Evolutionary conservation across 768 basidiomycete genomes (phyloP).

Genomic region (Suillus clintonianus): DNA sequence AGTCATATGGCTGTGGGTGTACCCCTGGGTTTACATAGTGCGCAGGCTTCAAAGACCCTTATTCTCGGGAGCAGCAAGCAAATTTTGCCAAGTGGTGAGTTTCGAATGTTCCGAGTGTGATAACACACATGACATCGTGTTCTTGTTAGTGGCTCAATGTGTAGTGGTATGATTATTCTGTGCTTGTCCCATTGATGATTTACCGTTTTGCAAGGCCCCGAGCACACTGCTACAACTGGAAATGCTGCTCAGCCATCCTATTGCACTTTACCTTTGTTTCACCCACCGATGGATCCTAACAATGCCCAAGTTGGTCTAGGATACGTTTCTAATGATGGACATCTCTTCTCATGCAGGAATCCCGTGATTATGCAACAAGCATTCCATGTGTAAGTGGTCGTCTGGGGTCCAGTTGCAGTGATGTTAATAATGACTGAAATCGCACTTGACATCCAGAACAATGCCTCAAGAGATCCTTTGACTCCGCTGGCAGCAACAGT

Average conservation of each 20-base stretch:
- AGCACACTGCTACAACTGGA: slow-evolving; percentile 44
- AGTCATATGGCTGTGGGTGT: neutral
- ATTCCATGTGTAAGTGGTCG: slow-evolving; percentile 56
- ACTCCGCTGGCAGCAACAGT: slow-evolving; percentile 33
- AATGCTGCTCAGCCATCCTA: slow-evolving; percentile 50
- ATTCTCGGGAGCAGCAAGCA: slow-evolving; percentile 55
- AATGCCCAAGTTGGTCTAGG: slow-evolving; percentile 34
- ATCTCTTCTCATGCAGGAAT: slow-evolving; percentile 54
- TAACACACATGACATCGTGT: neutral
- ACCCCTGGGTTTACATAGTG: neutral
- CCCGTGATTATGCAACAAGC: slow-evolving; percentile 53
- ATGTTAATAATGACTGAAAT: slow-evolving; percentile 47
- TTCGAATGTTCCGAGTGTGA: neutral
- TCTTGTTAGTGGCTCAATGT: slow-evolving; percentile 48
- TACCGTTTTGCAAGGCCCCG: slow-evolving; percentile 40
- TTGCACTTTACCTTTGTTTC: slow-evolving; percentile 57
- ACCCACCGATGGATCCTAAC: slow-evolving; percentile 35
- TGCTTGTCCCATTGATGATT: neutral
- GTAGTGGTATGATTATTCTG: slow-evolving; percentile 37
- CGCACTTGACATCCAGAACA: slow-evolving; percentile 48
- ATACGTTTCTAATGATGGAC: slow-evolving; percentile 59
- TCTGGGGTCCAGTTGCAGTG: neutral
- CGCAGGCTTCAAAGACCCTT: slow-evolving; percentile 64
- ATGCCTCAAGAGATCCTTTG: slow-evolving; percentile 42
- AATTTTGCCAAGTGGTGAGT: slow-evolving; percentile 57